A percentile compares a stretch with the other conserved stretches of the same genome.
phyloP scores from a whole-genome alignment of 345 rosid genomes.

The Arabis hirsuta region DNA sequence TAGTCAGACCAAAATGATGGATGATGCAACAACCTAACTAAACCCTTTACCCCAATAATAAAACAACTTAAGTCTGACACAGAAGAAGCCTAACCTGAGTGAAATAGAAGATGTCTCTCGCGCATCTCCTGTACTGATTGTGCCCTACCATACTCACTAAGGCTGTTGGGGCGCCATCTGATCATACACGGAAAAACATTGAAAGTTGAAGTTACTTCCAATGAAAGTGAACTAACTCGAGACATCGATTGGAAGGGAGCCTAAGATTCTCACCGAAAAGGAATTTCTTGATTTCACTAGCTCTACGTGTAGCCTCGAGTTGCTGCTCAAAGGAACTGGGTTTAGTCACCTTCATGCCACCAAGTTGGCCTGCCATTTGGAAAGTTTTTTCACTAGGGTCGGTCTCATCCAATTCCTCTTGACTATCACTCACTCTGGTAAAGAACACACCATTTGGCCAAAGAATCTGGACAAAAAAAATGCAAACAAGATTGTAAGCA shows the following conservation, averaged over 20 bases:
- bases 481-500: conserved; percentile 21
- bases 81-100: conserved; percentile 67
- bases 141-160: conserved; percentile 89
- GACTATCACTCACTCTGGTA: conserved; percentile 51
- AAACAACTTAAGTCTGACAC: background rate
- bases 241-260: background rate
- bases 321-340: conserved; percentile 77
- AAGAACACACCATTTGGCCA: conserved; percentile 96
- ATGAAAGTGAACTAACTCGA: conserved; percentile 9
- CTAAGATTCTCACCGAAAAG: conserved; percentile 69
- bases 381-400: conserved; percentile 46
- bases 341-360: conserved; percentile 58
- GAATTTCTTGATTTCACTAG: conserved; percentile 74
- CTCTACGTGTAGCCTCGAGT: conserved; percentile 91
- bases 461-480: conserved; percentile 54
- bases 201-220: background rate
- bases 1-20: conserved; percentile 23
- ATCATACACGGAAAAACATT: conserved; percentile 29
- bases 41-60: background rate
- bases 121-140: conserved; percentile 92
- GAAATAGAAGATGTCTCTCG: conserved; percentile 90
- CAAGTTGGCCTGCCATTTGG: conserved; percentile 54
- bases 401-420: conserved; percentile 43
- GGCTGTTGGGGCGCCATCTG: conserved; percentile 92
- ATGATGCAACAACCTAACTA: conserved; percentile 12